Evolutionary conservation across 495 filamentous ascomycete species (phyloP), one percentile per base, ranked within the genome.

Genomic region (Emericellopsis terricola): DNA sequence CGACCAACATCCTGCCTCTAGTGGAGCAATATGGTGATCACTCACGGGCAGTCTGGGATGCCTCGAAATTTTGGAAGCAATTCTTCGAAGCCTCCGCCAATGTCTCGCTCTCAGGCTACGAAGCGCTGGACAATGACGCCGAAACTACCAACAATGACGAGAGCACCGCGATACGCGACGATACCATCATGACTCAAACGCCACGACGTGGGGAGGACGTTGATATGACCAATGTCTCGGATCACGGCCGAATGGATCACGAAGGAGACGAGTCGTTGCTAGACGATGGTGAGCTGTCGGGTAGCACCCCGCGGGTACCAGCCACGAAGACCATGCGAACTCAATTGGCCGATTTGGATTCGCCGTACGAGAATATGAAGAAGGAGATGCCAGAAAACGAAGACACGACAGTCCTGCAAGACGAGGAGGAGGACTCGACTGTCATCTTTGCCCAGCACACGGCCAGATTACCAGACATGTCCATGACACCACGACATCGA

Each of bases 11-110:
- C 33, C 59, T 97, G 7, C 89, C 89, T 10, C 65, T 94, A 3
- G 84, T 97, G n/a, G 85, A 94, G 50, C 79, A 91, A 48, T 97
- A 96, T 57, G 82, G 81, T 16, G 82, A 93, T 41, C 79, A 93
- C 49, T 96, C 89, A 0, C 78, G 77, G 36, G 71, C 82, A 32
- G 89, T 97, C 15, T 97, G 91, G 91, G 84, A 96, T 42, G 83
- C 87, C 20, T 86, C 89, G 32, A 93, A 93, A 81, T 96, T 94
- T 57, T 97, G 89, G 89, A 96, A 94, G 56, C 82, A 93, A 62
- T 96, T 97, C 69, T 97, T 97, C 58, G 89, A 97, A 59, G 82
- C 87, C 36, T 89, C 80, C 29, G 89, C 89, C 51, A 97, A 97
- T 45, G 87, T 96, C 16, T 89, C 84, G 2, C 70, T 97, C n/a